Conservation (phyloP, 1,284 basidiomycete genomes). For the Rhodotorula sp. region DNA sequence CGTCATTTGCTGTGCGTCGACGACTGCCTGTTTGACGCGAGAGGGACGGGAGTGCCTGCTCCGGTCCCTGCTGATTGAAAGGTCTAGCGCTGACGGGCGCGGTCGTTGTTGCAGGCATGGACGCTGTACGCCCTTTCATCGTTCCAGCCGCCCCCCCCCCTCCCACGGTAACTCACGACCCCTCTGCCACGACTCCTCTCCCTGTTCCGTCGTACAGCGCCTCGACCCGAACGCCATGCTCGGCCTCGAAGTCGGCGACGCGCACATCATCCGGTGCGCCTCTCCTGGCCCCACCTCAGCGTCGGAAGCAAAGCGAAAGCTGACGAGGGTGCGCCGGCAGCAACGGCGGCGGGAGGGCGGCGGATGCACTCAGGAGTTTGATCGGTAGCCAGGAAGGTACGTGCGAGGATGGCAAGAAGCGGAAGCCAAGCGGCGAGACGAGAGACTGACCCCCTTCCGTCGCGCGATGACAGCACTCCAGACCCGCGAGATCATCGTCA, state of each 20-base stretch:
- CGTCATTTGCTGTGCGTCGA: constrained; percentile 12
- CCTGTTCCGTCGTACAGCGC: not conserved
- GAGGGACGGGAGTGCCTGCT: not conserved
- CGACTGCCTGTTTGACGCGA: too few species aligned
- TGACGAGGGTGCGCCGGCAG: not conserved
- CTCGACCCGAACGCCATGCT: constrained; percentile 21
- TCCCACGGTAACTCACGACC: too few species aligned
- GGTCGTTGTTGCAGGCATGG: not conserved
- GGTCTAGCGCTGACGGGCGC: not conserved
- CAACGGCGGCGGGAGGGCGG: constrained; percentile 19
- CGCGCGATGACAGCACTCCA: constrained; percentile 2
- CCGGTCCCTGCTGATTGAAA: not conserved
- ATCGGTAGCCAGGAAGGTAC: constrained; percentile 12
- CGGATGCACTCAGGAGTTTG: constrained; percentile 19
- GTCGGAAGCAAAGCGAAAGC: not conserved
- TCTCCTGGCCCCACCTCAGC: not conserved
- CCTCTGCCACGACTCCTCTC: too few species aligned
- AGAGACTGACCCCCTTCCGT: too few species aligned
- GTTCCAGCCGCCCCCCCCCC: not conserved
- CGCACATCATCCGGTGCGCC: constrained; percentile 25
- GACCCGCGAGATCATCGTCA: constrained; percentile 16
- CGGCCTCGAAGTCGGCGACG: constrained; percentile 24
- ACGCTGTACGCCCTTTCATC: not conserved
- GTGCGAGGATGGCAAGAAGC: not conserved
- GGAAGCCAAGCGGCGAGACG: not conserved